phyloP scores from a whole-genome alignment of 2,329 filamentous ascomycete species.

The Colletotrichum liriopes region DNA sequence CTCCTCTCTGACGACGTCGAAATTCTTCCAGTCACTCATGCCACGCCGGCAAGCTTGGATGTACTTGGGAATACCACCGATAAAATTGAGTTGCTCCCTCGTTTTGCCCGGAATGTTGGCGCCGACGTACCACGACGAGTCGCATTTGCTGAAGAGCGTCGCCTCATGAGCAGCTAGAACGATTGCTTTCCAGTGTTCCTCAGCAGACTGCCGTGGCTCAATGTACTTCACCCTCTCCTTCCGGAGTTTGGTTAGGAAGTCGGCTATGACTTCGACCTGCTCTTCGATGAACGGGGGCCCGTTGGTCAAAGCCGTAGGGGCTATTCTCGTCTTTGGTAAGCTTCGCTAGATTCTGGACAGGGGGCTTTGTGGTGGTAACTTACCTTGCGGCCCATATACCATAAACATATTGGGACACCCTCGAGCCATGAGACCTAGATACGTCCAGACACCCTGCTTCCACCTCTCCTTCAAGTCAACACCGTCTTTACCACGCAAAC shows the following conservation, averaged over 20 bases:
- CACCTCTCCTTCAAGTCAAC: slow-evolving; percentile 51
- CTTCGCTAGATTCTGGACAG: neutral
- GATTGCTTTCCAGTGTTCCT: slow-evolving; percentile 40
- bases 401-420: slow-evolving; percentile 46
- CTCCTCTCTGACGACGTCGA: slow-evolving; percentile 8
- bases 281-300: slow-evolving; percentile 40
- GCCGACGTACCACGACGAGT: slow-evolving; percentile 46
- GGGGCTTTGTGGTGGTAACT: neutral
- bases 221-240: slow-evolving; percentile 34
- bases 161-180: slow-evolving; percentile 42
- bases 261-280: slow-evolving; percentile 43
- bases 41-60: slow-evolving; percentile 38
- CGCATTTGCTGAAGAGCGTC: slow-evolving; percentile 40
- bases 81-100: slow-evolving; percentile 44
- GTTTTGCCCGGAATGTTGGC: slow-evolving; percentile 47
- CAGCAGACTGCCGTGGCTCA: slow-evolving; percentile 38
- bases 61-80: slow-evolving; percentile 41
- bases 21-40: slow-evolving; percentile 22
- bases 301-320: slow-evolving; percentile 45
- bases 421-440: slow-evolving; percentile 46
- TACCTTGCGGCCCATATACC: slow-evolving; percentile 47
- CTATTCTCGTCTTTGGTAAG: slow-evolving; percentile 11
- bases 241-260: slow-evolving; percentile 36
- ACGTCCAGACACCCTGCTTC: slow-evolving; percentile 50
- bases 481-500: slow-evolving; percentile 50